Percentiles rank a stretch among this genome's conserved stretches.
Evolutionary conservation across 140 eudicot genomes (phyloP).

Genomic region (Erigeron philadelphicus): DNA sequence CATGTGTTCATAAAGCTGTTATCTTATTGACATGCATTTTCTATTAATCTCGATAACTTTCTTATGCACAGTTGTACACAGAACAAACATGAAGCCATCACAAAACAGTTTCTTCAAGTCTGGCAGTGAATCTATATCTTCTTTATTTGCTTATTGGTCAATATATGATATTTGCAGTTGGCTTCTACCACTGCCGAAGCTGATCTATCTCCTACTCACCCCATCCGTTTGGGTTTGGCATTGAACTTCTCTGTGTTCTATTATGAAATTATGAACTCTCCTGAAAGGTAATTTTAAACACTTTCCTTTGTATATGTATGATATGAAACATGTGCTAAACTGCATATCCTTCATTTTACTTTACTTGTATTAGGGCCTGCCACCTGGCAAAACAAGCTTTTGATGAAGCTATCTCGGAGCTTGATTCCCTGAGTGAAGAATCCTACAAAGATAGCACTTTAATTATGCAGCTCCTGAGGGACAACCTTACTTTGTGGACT

Average conservation of each 20-base stretch:
- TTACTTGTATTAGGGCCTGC: constrained; percentile 44
- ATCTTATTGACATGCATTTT: background rate
- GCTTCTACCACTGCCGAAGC: constrained; percentile 61
- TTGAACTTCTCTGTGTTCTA: constrained; percentile 62
- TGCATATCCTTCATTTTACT: constrained; percentile 7
- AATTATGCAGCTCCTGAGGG: constrained; percentile 75
- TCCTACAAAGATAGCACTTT: constrained; percentile 74
- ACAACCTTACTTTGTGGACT: constrained; percentile 78
- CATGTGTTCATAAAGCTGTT: background rate
- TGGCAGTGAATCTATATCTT: constrained; percentile 1
- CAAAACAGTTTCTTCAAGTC: background rate
- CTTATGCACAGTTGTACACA: background rate
- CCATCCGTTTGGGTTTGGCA: constrained; percentile 64
- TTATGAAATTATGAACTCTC: constrained; percentile 61
- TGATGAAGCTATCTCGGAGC: constrained; percentile 73
- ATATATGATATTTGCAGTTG: constrained; percentile 30
- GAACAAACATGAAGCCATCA: background rate
- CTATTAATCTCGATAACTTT: background rate
- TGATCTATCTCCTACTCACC: constrained; percentile 59
- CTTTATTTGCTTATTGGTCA: constrained; percentile 9
- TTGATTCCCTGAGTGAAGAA: constrained; percentile 66
- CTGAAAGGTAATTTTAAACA: constrained; percentile 45
- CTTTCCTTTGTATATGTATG: background rate
- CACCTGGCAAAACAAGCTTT: constrained; percentile 69
- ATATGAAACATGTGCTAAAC: background rate